These are phyloP conservation scores for Sarocladiaceae sp. DNA, from an alignment of 2,329 filamentous ascomycete genomes.

Conservation along the genomic window DNA sequence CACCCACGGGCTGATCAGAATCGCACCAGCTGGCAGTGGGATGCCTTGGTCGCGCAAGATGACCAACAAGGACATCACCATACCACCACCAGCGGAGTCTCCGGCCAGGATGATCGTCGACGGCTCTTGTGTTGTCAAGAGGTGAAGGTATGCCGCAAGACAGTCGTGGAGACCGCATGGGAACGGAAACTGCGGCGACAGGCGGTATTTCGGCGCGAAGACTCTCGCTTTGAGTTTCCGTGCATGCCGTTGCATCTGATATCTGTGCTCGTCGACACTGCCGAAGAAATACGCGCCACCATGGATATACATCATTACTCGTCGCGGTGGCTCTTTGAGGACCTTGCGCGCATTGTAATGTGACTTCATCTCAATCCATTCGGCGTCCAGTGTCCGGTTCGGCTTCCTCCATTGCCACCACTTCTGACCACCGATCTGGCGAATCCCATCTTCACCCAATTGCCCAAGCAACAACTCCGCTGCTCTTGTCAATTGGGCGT, in stretches of 20 bases:
- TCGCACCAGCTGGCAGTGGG: conserved; percentile 81
- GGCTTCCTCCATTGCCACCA: conserved; percentile 89
- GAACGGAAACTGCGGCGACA: conserved; percentile 93
- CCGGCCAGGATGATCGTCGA: conserved; percentile 83
- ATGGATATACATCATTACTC: conserved; percentile 91
- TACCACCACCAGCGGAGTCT: conserved; percentile 90
- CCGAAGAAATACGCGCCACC: conserved; percentile 96
- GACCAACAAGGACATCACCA: conserved; percentile 78
- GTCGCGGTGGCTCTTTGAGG: conserved; percentile 52
- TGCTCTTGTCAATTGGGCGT: conserved; percentile 59
- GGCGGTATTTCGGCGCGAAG: conserved; percentile 79
- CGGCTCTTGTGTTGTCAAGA: conserved; percentile 72
- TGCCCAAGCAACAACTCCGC: conserved; percentile 67
- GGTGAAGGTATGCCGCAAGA: conserved; percentile 78
- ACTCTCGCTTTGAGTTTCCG: conserved; percentile 88
- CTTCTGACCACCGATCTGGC: conserved; percentile 70
- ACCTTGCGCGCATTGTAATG: conserved; percentile 67
- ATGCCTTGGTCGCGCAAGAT: conserved; percentile 77
- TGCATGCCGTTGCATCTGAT: conserved; percentile 94
- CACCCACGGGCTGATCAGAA: conserved; percentile 93
- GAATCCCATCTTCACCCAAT: conserved; percentile 71
- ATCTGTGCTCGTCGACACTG: conserved; percentile 93
- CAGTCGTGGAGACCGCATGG: conserved; percentile 91
- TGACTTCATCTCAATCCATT: conserved; percentile 94
- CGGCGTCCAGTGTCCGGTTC: conserved; percentile 61